Evolutionary conservation across 2,329 filamentous ascomycete genomes (phyloP), one percentile per base, ranked within the genome.

Genomic region (Aspergillus nomiae): DNA sequence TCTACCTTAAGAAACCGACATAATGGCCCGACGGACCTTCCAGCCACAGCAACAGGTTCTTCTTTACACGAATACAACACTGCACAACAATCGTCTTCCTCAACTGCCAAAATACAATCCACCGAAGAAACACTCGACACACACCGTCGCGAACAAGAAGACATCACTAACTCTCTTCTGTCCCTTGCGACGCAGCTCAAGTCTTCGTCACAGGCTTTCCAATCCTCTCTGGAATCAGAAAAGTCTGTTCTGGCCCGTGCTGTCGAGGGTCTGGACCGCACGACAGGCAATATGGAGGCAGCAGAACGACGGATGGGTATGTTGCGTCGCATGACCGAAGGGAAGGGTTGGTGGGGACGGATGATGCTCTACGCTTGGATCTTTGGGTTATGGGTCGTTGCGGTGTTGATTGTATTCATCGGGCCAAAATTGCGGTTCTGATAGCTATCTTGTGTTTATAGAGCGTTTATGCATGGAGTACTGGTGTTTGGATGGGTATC

Each of bases 371-470:
- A 95, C 81, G 90, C 84, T 45, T 90, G 92, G 85, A 93, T 97
- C 56, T 91, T 89, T 71, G 92, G 87, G 34, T 77, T 97, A 65
- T 94, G 92, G 89, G 71, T 96, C n/a, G 79, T 87, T 30, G 86
- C 92, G 21, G 81, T 97, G 41, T 70, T 96, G 74, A 78, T 97
- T 67, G 94, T 97, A 14, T 94, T 94, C 81, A 85, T 94, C 57
- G 81, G 92, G 74, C 94, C 94, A 0, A 98, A 97, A 82, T 78
- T 97, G 75, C 85, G 94, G 72, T 95, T 97, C 73, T 97, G 54
- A 60, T 21, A n/a, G 8, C 14, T 16, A 58, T 21, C 51, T 58
- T 58, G 19, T 51, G 51, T 55, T 60, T 30, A 46, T 51, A 50
- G 50, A 26, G 45, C 30, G 30, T 46, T 12, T 46, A 50, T 24